Conservation (phyloP, 2,329 filamentous ascomycete species). For the Penicillium sp. region DNA sequence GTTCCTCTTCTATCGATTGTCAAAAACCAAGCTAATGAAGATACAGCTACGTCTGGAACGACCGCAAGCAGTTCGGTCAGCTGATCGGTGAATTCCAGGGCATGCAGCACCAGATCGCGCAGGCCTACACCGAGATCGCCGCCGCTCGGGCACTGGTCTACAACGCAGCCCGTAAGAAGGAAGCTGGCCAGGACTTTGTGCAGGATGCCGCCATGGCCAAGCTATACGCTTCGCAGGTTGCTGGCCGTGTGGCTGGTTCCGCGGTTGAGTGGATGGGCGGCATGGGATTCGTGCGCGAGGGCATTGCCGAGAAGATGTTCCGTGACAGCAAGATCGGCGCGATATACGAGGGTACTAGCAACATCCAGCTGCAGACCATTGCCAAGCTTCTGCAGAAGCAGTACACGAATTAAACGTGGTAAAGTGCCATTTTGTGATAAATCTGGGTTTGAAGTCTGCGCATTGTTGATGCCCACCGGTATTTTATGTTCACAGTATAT, state of each 20-base stretch:
- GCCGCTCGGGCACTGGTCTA: conserved; percentile 89
- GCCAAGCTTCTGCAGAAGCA: conserved; percentile 65
- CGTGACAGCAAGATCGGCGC: conserved; percentile 97
- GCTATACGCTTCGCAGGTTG: conserved; percentile 88
- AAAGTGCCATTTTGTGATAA: neutral
- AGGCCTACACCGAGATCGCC: conserved; percentile 88
- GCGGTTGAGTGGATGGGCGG: conserved; percentile 99
- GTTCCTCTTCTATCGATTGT: conserved; percentile 21
- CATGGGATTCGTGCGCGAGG: conserved; percentile 97
- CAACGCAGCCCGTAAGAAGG: conserved; percentile 97
- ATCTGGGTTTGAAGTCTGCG: neutral
- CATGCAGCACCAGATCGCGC: conserved; percentile 98
- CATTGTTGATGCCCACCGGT: conserved; percentile 2
- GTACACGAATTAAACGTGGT: conserved; percentile 53
- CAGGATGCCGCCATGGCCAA: conserved; percentile 97
- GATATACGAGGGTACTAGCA: conserved; percentile 81
- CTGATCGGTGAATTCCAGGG: conserved; percentile 95
- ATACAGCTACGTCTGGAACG: conserved; percentile 85
- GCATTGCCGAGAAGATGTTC: conserved; percentile 96
- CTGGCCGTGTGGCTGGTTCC: conserved; percentile 74
- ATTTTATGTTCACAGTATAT: conserved; percentile 2
- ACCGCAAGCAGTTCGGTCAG: conserved; percentile 92
- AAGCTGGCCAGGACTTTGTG: conserved; percentile 92
- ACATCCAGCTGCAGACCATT: conserved; percentile 67
- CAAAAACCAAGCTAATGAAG: conserved; percentile 5